Evolutionary conservation across 2,329 filamentous ascomycete genomes (phyloP).

Genomic region (Myriosclerotinia duriaeana): DNA sequence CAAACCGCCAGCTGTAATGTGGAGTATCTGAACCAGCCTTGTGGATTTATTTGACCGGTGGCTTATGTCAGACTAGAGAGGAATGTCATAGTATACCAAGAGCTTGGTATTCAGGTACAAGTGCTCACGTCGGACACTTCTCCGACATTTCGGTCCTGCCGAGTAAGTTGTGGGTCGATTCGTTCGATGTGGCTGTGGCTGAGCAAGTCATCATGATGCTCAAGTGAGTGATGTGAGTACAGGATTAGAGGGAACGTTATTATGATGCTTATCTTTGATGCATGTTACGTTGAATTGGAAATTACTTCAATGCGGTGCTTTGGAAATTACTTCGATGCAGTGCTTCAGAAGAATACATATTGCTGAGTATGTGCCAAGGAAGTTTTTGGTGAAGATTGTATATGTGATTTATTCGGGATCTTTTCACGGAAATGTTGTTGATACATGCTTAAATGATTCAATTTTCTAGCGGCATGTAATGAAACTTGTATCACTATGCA

Average conservation of each 20-base stretch:
- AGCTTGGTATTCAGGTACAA: background rate
- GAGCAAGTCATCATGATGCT: background rate
- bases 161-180: background rate
- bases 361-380: background rate
- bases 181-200: slow-evolving; percentile 17
- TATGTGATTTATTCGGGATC: background rate
- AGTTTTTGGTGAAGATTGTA: background rate
- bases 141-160: slow-evolving; percentile 10
- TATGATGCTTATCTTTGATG: background rate
- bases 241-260: slow-evolving; percentile 1
- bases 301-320: background rate
- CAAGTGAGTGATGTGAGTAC: background rate
- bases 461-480: background rate
- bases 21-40: background rate
- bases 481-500: background rate
- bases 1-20: background rate
- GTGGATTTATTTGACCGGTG: background rate
- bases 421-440: background rate
- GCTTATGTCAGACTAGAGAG: slow-evolving; percentile 8
- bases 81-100: background rate
- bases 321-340: background rate
- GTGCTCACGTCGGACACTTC: background rate
- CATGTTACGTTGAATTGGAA: slow-evolving; percentile 10
- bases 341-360: background rate
- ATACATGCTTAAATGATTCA: background rate